These are phyloP conservation scores for Mycena leptocephala DNA, from an alignment of 768 basidiomycete species.

Conservation along the genomic window DNA sequence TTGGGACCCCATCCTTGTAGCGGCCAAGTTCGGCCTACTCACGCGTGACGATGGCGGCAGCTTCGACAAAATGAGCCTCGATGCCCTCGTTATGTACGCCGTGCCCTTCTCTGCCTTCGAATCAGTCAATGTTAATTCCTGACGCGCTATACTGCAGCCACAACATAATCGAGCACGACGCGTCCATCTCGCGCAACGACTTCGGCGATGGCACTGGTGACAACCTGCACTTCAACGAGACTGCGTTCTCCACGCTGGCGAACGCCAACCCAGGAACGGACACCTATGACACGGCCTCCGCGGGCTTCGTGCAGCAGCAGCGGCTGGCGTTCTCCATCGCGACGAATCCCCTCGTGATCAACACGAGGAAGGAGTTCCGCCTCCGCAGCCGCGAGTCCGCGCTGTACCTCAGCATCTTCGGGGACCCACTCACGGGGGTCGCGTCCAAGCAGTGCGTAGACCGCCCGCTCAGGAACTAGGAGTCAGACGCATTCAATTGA, in stretches of 20 bases:
- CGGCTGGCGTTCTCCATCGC: neutral
- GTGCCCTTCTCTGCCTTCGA: too few species aligned
- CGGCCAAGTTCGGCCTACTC: neutral
- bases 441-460: neutral
- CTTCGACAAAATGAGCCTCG: constrained; percentile 4
- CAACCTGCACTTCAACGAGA: constrained; percentile 12
- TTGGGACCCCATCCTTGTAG: neutral
- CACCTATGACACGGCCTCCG: neutral
- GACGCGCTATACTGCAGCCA: neutral
- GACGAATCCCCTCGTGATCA: neutral
- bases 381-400: neutral
- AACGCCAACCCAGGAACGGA: neutral
- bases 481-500: neutral
- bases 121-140: neutral
- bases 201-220: constrained; percentile 5
- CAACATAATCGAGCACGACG: constrained; percentile 2
- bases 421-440: neutral
- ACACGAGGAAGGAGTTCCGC: neutral
- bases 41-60: neutral
- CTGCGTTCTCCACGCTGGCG: neutral
- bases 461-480: too few species aligned
- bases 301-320: neutral
- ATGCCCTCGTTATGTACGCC: neutral
- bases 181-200: neutral
- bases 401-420: constrained; percentile 7